Conservation (phyloP, 495 filamentous ascomycete genomes). For the Pseudevernia furfuracea region DNA sequence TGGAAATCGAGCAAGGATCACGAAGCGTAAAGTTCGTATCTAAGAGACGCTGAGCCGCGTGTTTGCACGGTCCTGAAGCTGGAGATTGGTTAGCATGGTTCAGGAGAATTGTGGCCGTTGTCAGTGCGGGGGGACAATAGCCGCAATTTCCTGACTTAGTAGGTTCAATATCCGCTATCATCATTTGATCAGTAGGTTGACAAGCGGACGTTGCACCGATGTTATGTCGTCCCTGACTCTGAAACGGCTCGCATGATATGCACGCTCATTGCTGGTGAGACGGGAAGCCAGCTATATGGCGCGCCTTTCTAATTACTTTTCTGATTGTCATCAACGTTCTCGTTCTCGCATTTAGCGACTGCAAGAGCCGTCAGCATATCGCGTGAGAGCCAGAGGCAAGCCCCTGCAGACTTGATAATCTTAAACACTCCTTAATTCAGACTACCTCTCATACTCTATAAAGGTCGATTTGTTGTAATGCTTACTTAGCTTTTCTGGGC, state of each 20-base stretch:
- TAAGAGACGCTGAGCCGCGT: not conserved
- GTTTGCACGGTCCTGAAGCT: not conserved
- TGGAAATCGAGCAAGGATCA: not conserved
- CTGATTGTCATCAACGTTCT: not conserved
- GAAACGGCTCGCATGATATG: not conserved
- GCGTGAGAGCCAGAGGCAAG: constrained; percentile 1
- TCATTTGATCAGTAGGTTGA: not conserved
- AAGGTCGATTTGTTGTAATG: not conserved
- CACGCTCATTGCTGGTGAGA: not conserved
- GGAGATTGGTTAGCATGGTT: not conserved
- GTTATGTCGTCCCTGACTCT: not conserved
- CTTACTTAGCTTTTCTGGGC: not conserved
- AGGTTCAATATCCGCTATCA: not conserved
- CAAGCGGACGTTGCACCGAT: not conserved
- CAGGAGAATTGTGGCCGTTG: not conserved
- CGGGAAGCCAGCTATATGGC: not conserved
- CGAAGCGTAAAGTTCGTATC: not conserved
- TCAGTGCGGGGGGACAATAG: not conserved
- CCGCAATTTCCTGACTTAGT: not conserved
- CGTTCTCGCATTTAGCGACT: not conserved
- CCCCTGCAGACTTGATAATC: constrained; percentile 1
- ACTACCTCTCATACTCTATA: no score
- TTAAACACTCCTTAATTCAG: not conserved
- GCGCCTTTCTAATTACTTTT: not conserved
- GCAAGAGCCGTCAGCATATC: constrained; percentile 14